Conservation (phyloP, 495 filamentous ascomycete genomes). For the Penicillium bovifimosum region DNA sequence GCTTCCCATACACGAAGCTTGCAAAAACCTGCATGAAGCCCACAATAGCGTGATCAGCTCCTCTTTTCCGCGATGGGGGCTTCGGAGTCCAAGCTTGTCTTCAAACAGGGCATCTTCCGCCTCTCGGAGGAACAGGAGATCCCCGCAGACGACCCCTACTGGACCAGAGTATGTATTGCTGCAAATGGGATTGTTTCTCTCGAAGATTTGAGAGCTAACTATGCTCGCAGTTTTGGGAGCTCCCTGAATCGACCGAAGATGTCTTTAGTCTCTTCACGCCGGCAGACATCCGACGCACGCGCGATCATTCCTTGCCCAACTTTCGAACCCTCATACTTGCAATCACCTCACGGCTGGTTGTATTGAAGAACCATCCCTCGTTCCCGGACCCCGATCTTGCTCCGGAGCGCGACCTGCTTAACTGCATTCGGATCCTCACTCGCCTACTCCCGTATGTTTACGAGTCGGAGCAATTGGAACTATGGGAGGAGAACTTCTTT, state of each 20-base stretch:
- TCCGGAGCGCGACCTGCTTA: conserved; percentile 84
- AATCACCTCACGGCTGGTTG: conserved; percentile 71
- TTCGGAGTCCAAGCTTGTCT: conserved; percentile 97
- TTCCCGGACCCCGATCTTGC: conserved; percentile 86
- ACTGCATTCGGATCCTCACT: conserved; percentile 92
- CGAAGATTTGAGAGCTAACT: conserved; percentile 5
- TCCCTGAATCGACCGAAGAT: conserved; percentile 93
- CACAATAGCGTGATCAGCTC: conserved; percentile 18
- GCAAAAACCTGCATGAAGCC: conserved; percentile 26
- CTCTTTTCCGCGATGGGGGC: conserved; percentile 69
- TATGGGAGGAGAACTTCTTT: conserved; percentile 91
- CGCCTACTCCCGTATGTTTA: conserved; percentile 87
- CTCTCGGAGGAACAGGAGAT: conserved; percentile 89
- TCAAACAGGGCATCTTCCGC: conserved; percentile 98
- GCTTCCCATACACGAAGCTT: background rate
- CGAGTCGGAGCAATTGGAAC: conserved; percentile 78
- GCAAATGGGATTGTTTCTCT: background rate
- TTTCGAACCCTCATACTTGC: conserved; percentile 85
- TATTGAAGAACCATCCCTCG: conserved; percentile 79
- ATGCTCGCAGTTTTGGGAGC: conserved; percentile 79
- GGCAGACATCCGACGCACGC: conserved; percentile 84
- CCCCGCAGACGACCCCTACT: conserved; percentile 83
- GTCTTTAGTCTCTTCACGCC: conserved; percentile 95
- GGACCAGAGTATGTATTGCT: conserved; percentile 64
- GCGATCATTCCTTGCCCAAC: conserved; percentile 82